phyloP scores from a whole-genome alignment of 805 yeast species.

The Huiozyma naganishii region DNA sequence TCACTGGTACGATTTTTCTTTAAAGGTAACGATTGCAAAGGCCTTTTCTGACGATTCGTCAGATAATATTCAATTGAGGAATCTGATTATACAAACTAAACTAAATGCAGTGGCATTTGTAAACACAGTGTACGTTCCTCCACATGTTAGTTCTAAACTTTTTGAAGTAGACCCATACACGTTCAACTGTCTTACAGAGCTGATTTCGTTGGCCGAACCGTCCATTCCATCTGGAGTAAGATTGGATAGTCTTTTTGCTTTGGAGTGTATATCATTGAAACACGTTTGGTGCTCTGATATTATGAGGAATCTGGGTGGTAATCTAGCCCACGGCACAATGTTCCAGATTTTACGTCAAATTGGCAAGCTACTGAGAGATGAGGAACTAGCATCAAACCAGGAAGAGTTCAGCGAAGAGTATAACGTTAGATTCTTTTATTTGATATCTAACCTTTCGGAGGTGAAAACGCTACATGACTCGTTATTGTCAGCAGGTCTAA shows the following conservation, averaged over 20 bases:
- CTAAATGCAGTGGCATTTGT: slow-evolving; percentile 57
- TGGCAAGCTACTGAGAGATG: slow-evolving; percentile 39
- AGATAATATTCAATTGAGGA: slow-evolving; percentile 46
- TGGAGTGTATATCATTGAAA: slow-evolving; percentile 58
- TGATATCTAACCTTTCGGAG: slow-evolving; percentile 52
- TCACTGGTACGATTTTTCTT: slow-evolving; percentile 51
- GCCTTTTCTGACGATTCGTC: slow-evolving; percentile 51
- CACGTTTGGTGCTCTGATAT: slow-evolving; percentile 68
- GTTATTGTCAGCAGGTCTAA: slow-evolving; percentile 64
- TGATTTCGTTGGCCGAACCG: slow-evolving; percentile 55
- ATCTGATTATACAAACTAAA: slow-evolving; percentile 50
- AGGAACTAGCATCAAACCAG: slow-evolving; percentile 16
- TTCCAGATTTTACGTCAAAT: slow-evolving; percentile 62
- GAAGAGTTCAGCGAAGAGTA: slow-evolving; percentile 36
- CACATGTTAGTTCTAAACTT: slow-evolving; percentile 50
- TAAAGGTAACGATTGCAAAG: slow-evolving; percentile 56
- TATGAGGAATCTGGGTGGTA: slow-evolving; percentile 69
- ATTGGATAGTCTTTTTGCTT: slow-evolving; percentile 50
- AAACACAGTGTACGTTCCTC: slow-evolving; percentile 45
- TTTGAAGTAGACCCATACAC: slow-evolving; percentile 66
- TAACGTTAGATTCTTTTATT: slow-evolving; percentile 41
- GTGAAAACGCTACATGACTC: slow-evolving; percentile 44
- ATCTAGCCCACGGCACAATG: slow-evolving; percentile 73
- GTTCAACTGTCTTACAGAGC: slow-evolving; percentile 56
- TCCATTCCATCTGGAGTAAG: slow-evolving; percentile 43